phyloP scores from a whole-genome alignment of 2,329 filamentous ascomycete genomes.

The Colletotrichum musae region DNA sequence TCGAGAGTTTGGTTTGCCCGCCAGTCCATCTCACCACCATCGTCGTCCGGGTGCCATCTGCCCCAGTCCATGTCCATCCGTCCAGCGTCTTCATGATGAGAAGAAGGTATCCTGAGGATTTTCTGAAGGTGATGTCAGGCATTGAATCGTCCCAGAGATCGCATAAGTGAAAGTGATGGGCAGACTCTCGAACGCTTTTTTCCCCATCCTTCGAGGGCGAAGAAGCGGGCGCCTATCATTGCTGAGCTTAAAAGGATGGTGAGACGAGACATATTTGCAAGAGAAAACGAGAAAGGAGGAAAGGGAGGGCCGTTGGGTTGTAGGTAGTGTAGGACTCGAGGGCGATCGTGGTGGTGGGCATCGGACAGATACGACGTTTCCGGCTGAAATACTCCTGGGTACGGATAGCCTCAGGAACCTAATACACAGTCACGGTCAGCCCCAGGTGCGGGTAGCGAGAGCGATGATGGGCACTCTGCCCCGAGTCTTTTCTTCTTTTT shows the following conservation, averaged over 20 bases:
- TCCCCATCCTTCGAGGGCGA: slow-evolving; percentile 2
- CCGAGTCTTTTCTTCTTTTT: neutral
- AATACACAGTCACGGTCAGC: too few relatives aligned
- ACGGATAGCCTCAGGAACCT: too few relatives aligned
- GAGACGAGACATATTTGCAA: slow-evolving; percentile 9
- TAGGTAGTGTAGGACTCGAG: neutral
- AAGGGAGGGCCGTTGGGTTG: neutral
- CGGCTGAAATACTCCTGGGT: too few relatives aligned
- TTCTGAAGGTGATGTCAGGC: slow-evolving; percentile 13
- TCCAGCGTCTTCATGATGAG: too few relatives aligned
- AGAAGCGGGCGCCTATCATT: slow-evolving; percentile 24
- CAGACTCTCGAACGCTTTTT: slow-evolving; percentile 11
- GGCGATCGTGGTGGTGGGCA: neutral
- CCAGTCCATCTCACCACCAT: slow-evolving; percentile 6
- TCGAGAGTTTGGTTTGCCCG: slow-evolving; percentile 28
- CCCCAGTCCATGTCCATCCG: too few relatives aligned
- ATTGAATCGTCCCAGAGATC: slow-evolving; percentile 26
- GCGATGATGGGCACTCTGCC: neutral
- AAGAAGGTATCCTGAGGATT: too few relatives aligned
- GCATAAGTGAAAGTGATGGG: slow-evolving; percentile 5
- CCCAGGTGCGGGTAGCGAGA: neutral
- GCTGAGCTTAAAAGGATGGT: slow-evolving; percentile 26
- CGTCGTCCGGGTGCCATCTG: neutral
- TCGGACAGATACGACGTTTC: neutral
- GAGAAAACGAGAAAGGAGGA: neutral